Conservation (phyloP, 2,329 filamentous ascomycete genomes). For the Apiospora hydei region DNA sequence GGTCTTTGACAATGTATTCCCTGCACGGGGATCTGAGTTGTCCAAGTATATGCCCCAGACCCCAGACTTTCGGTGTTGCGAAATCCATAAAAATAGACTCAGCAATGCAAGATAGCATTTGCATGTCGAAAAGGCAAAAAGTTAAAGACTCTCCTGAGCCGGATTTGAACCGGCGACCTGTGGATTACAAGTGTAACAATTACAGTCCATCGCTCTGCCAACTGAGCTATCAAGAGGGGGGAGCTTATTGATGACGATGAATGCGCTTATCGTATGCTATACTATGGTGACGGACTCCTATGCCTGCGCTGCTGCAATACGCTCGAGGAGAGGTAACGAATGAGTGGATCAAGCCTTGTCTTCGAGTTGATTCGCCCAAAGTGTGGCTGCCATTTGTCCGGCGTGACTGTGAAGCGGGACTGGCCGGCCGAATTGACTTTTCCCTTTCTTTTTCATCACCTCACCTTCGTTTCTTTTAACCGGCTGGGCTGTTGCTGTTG, state of each 20-base stretch:
- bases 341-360: background rate
- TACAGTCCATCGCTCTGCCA: constrained; percentile 22
- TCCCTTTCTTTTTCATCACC: background rate
- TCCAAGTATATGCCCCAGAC: background rate
- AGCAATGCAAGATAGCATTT: no score
- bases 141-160: background rate
- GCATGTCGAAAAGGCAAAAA: background rate
- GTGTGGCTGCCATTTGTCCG: background rate
- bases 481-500: constrained; percentile 10
- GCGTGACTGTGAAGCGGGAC: background rate
- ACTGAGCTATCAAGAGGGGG: constrained; percentile 15
- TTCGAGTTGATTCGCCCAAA: background rate
- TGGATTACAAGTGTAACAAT: constrained; percentile 10
- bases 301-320: background rate
- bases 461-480: background rate
- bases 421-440: background rate
- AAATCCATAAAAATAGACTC: background rate
- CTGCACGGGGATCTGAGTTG: background rate
- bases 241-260: background rate
- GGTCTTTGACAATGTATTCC: background rate
- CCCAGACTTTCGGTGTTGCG: background rate
- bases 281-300: accelerated
- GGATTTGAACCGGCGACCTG: constrained; percentile 22
- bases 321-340: no score
- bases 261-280: background rate